These are phyloP conservation scores for Melastoma malabathricum DNA, from an alignment of 345 rosid genomes.

Conservation along the genomic window DNA sequence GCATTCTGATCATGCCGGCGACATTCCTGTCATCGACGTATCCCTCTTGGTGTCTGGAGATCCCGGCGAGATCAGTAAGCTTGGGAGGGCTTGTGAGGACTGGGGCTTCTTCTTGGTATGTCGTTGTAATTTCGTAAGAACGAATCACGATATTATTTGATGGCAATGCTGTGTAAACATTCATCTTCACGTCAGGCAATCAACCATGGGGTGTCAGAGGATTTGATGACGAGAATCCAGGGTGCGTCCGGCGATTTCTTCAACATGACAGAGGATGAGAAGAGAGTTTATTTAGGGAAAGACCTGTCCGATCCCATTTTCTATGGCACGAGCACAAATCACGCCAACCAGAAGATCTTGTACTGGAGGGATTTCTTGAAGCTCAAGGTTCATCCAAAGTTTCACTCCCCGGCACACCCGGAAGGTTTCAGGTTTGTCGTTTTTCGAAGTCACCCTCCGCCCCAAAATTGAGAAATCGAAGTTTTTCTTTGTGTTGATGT, in stretches of 20 bases:
- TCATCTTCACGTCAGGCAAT: neutral
- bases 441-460: neutral
- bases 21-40: slow-evolving; percentile 33
- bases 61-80: slow-evolving; percentile 17
- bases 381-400: slow-evolving; percentile 27
- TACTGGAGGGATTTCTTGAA: slow-evolving; percentile 38
- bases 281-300: slow-evolving; percentile 17
- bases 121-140: too few species aligned
- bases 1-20: slow-evolving; percentile 1
- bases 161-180: too few species aligned
- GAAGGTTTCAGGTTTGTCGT: slow-evolving; percentile 17
- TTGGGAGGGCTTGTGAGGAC: slow-evolving; percentile 36
- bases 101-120: slow-evolving; percentile 52
- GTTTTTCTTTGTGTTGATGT: too few species aligned
- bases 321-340: slow-evolving; percentile 27
- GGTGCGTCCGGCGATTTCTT: slow-evolving; percentile 13
- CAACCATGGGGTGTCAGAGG: slow-evolving; percentile 23
- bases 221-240: slow-evolving; percentile 13
- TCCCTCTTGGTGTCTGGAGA: slow-evolving; percentile 24
- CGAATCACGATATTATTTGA: too few species aligned
- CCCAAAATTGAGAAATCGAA: too few species aligned
- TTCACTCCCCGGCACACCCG: slow-evolving; percentile 21
- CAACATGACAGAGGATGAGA: slow-evolving; percentile 14
- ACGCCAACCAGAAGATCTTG: slow-evolving; percentile 7
- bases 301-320: slow-evolving; percentile 20